Evolutionary conservation across 352 stramenopile species (phyloP).

Genomic region (Thraustochytrium striatum): DNA sequence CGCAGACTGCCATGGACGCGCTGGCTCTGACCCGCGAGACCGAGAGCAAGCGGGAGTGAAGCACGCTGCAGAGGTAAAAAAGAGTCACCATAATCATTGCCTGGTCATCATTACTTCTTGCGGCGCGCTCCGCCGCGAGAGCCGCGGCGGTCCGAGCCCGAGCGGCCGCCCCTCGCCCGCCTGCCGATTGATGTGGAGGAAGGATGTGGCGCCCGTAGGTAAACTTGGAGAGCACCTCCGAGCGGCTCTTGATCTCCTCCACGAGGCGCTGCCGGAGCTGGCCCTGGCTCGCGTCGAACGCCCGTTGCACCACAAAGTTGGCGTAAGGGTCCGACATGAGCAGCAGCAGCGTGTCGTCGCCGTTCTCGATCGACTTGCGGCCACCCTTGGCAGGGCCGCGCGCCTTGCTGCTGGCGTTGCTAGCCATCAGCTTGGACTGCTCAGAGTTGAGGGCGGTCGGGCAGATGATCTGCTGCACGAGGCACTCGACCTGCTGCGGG

Average conservation of each 20-base stretch:
- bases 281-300: conserved; percentile 15
- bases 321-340: conserved; percentile 30
- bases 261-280: conserved; percentile 13
- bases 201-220: conserved; percentile 49
- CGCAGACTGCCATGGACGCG: no score
- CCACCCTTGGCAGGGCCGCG: neutral
- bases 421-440: neutral
- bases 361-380: neutral
- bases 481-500: neutral
- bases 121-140: no score
- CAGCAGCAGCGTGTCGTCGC: conserved; percentile 5
- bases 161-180: no score
- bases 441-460: neutral
- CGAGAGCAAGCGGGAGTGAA: no score
- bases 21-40: no score
- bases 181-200: no score
- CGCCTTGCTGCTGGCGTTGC: neutral
- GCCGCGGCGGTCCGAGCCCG: no score
- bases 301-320: conserved; percentile 48
- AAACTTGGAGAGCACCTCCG: conserved; percentile 19
- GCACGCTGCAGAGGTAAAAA: no score
- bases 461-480: conserved; percentile 21
- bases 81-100: no score
- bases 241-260: conserved; percentile 16
- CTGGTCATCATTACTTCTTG: no score